Conservation (phyloP, 2,329 filamentous ascomycete genomes). For the Fusarium citri region DNA sequence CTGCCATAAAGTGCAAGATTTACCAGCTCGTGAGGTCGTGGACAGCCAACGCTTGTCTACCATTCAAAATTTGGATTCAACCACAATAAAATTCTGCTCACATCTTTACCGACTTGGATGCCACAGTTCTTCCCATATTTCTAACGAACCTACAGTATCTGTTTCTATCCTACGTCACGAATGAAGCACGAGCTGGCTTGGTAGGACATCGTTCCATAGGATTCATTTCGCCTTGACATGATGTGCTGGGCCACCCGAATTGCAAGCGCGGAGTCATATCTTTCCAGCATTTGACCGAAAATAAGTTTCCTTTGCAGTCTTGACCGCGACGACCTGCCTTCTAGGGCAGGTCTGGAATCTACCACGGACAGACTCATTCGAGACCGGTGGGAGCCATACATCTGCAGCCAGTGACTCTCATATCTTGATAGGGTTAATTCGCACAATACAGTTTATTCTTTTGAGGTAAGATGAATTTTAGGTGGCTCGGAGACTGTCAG, state of each 20-base stretch:
- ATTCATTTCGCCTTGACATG: not conserved
- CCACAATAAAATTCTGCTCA: not conserved
- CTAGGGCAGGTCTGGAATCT: not conserved
- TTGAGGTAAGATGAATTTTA: not conserved
- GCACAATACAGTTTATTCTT: not conserved
- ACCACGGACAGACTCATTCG: not conserved
- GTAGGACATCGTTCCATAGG: not conserved
- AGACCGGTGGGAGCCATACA: not conserved
- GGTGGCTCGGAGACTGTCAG: not conserved
- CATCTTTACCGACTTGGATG: not conserved
- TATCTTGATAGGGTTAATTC: not conserved
- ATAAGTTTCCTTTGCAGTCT: not conserved
- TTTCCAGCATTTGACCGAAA: not conserved
- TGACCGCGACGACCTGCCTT: not conserved
- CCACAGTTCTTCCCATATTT: not conserved
- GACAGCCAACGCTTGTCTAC: constrained; percentile 18
- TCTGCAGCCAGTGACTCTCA: not conserved
- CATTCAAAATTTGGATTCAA: not conserved
- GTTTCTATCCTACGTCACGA: not conserved
- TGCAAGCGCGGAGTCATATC: not conserved
- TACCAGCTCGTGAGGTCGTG: constrained; percentile 17
- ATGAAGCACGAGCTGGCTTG: not conserved
- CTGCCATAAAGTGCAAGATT: not conserved
- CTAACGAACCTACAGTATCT: not conserved
- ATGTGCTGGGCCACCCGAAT: not conserved